These are phyloP conservation scores for Digitaria exilis DNA, from an alignment of 202 grass and related monocot genomes.

Conservation along the genomic window DNA sequence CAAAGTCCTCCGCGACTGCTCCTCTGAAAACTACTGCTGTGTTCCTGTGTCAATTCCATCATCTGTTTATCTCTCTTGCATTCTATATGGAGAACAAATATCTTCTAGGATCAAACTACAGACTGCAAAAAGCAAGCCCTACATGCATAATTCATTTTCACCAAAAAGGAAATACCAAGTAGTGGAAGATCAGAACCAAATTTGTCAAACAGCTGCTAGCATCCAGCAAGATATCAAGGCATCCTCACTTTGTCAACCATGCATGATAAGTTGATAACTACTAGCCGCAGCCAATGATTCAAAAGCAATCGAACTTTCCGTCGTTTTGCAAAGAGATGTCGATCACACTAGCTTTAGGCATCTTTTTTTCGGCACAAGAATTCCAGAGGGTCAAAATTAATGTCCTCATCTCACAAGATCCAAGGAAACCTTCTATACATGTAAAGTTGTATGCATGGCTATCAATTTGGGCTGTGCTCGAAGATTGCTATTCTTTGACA, in stretches of 20 bases:
- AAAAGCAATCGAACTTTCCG: neutral
- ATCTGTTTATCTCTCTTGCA: neutral
- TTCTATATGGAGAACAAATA: slow-evolving; percentile 1
- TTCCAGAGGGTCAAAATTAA: slow-evolving; percentile 3
- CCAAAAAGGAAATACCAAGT: neutral
- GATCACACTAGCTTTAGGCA: neutral
- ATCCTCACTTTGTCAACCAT: neutral
- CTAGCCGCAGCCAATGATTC: neutral
- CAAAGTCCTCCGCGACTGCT: neutral
- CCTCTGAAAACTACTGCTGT: neutral
- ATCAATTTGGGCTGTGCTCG: neutral
- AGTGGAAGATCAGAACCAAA: slow-evolving; percentile 14
- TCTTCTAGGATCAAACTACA: neutral
- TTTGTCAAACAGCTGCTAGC: neutral
- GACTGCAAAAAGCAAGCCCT: neutral
- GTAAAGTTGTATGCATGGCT: neutral
- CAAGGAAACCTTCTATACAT: slow-evolving; percentile 8
- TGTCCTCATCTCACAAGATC: slow-evolving; percentile 1
- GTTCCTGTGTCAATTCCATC: neutral
- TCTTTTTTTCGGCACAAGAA: neutral
- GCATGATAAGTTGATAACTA: slow-evolving; percentile 12
- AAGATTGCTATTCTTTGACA: slow-evolving; percentile 33
- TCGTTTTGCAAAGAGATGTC: neutral
- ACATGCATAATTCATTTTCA: neutral
- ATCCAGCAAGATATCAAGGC: neutral